These are phyloP conservation scores for Glycine latifolia DNA, from an alignment of 306 rosid species.

Conservation along the genomic window DNA sequence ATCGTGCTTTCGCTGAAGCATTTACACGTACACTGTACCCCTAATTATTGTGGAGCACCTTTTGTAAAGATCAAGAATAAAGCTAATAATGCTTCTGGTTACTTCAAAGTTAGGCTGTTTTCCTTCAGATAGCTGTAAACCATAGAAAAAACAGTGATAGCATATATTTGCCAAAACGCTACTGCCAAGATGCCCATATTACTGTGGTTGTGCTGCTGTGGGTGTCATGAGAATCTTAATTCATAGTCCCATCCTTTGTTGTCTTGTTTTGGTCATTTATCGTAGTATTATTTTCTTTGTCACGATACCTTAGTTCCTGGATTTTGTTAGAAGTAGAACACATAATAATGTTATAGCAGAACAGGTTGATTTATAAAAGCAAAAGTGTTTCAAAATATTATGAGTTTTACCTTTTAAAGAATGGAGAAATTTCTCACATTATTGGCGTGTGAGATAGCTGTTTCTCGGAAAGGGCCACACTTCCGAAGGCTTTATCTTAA, in stretches of 20 bases:
- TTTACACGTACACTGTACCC: constrained; percentile 17
- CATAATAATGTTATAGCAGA: not conserved
- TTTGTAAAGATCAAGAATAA: constrained; percentile 23
- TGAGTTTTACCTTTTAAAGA: not conserved
- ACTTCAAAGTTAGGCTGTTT: constrained; percentile 22
- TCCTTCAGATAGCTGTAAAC: constrained; percentile 26
- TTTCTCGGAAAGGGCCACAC: constrained; percentile 15
- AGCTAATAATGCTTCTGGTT: constrained; percentile 26
- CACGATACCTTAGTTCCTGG: not conserved
- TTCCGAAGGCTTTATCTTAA: not conserved
- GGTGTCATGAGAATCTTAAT: constrained; percentile 6
- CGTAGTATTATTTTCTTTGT: not conserved
- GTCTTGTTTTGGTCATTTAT: constrained; percentile 12
- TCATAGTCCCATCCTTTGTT: constrained; percentile 3
- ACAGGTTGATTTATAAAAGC: constrained; percentile 1
- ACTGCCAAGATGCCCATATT: not conserved
- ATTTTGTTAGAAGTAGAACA: not conserved
- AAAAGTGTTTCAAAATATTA: not conserved
- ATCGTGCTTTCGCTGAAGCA: constrained; percentile 26
- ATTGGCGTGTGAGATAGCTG: not conserved
- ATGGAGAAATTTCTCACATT: constrained; percentile 5
- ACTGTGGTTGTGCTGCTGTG: not conserved
- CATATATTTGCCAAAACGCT: not conserved
- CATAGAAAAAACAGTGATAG: not conserved
- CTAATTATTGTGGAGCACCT: constrained; percentile 26